These are phyloP conservation scores for Xylaria grammica DNA, from an alignment of 495 filamentous ascomycete genomes.

Conservation along the genomic window DNA sequence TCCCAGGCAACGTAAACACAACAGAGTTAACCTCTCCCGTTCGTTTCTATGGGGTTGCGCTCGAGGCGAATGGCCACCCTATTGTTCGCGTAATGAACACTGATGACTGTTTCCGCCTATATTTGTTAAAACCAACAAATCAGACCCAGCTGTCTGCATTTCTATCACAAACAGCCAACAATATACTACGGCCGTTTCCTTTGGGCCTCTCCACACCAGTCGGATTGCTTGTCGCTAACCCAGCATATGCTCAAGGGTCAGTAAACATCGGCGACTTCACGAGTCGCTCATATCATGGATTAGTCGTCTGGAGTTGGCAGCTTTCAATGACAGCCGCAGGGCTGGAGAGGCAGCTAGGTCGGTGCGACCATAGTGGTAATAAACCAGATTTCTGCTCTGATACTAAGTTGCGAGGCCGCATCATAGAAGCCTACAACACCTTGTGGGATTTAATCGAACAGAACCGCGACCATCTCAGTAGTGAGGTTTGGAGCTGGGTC, in stretches of 20 bases:
- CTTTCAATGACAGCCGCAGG: constrained; percentile 69
- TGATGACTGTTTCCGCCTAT: constrained; percentile 68
- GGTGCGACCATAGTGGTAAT: constrained; percentile 41
- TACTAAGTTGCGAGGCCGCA: constrained; percentile 49
- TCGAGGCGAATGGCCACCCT: constrained; percentile 57
- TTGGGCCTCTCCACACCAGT: constrained; percentile 62
- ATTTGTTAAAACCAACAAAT: constrained; percentile 65
- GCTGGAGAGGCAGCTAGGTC: constrained; percentile 52
- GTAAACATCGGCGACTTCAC: constrained; percentile 59
- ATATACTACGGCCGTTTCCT: constrained; percentile 63
- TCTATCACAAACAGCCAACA: constrained; percentile 59
- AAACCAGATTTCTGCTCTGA: constrained; percentile 57
- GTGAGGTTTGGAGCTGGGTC: constrained; percentile 69
- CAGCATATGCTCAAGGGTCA: constrained; percentile 59
- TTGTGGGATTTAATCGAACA: constrained; percentile 66
- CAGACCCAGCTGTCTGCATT: constrained; percentile 61
- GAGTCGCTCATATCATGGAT: constrained; percentile 65
- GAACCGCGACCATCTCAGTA: constrained; percentile 56
- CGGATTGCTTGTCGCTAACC: constrained; percentile 66
- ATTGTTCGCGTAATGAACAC: constrained; percentile 66
- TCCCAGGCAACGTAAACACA: constrained; percentile 52
- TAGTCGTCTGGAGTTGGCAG: constrained; percentile 70
- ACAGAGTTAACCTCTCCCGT: constrained; percentile 28
- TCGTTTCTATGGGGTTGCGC: constrained; percentile 59
- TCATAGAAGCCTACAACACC: constrained; percentile 61